These are phyloP conservation scores for Flaveria linearis DNA, from an alignment of 129 eudicot species.

Conservation along the genomic window DNA sequence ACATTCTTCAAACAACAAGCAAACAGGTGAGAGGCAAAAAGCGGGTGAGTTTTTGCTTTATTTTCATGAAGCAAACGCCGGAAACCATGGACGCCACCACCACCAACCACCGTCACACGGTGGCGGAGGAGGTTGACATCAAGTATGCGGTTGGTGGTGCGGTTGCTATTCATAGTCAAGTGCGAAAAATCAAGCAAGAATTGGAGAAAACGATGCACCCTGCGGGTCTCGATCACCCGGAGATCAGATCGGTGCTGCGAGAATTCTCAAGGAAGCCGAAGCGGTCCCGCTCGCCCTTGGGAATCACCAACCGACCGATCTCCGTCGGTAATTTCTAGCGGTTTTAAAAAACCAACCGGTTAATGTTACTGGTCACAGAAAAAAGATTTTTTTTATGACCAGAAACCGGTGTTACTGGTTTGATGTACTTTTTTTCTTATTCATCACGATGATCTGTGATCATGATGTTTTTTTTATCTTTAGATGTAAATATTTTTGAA, in stretches of 20 bases:
- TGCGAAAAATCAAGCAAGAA: slow-evolving; percentile 56
- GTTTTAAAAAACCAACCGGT: not conserved
- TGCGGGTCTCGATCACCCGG: slow-evolving; percentile 32
- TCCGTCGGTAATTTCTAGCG: slow-evolving; percentile 42
- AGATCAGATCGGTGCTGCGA: slow-evolving; percentile 33
- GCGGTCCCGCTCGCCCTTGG: slow-evolving; percentile 69
- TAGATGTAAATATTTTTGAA: slow-evolving; percentile 34
- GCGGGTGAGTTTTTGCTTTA: slow-evolving; percentile 22
- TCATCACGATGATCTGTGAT: not conserved
- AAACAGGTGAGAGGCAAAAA: slow-evolving; percentile 32
- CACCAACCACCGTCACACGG: slow-evolving; percentile 26
- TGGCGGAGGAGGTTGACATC: slow-evolving; percentile 20
- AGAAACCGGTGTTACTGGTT: no score
- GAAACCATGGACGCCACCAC: slow-evolving; percentile 31
- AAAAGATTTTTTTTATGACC: no score
- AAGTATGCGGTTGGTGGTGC: slow-evolving; percentile 27
- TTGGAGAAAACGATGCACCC: slow-evolving; percentile 58
- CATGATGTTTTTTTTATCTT: slow-evolving; percentile 15
- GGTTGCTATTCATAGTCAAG: slow-evolving; percentile 65
- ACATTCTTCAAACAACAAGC: slow-evolving; percentile 2
- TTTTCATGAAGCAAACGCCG: slow-evolving; percentile 24
- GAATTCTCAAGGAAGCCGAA: slow-evolving; percentile 42
- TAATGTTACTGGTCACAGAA: not conserved
- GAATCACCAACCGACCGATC: slow-evolving; percentile 46
- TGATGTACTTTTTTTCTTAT: not conserved